phyloP scores from a whole-genome alignment of 371 early-diverging fungal genomes.

The Mortierella sp. region DNA sequence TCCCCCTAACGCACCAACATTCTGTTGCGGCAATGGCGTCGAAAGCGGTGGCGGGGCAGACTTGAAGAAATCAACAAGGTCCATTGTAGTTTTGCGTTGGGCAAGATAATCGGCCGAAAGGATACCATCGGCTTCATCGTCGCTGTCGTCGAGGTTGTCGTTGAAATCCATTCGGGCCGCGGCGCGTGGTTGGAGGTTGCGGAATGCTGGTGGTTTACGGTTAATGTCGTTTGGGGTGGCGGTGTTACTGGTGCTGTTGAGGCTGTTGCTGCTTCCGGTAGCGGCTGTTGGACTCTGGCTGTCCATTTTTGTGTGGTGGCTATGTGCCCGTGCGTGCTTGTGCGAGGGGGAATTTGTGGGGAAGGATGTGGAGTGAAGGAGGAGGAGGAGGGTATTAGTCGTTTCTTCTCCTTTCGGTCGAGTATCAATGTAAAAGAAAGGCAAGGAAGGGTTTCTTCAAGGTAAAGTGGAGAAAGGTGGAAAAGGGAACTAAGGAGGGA shows the following conservation, averaged over 20 bases:
- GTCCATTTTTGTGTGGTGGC: background rate
- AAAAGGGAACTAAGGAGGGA: background rate
- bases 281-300: background rate
- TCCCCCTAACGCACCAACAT: background rate
- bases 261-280: background rate
- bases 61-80: conserved; percentile 46
- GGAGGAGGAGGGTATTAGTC: background rate
- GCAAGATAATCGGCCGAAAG: conserved; percentile 42
- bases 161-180: conserved; percentile 39
- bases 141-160: conserved; percentile 24
- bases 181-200: conserved; percentile 45
- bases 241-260: background rate
- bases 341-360: background rate
- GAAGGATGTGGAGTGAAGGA: background rate
- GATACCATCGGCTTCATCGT: conserved; percentile 37
- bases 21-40: background rate
- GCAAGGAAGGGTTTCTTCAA: background rate
- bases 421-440: background rate
- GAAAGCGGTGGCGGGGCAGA: conserved; percentile 29
- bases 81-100: conserved; percentile 41
- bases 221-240: no score
- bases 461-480: background rate
- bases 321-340: background rate
- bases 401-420: background rate
- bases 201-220: conserved; percentile 10